Evolutionary conservation across 2,329 filamentous ascomycete species (phyloP).

Genomic region (Zymoseptoria ardabiliae): DNA sequence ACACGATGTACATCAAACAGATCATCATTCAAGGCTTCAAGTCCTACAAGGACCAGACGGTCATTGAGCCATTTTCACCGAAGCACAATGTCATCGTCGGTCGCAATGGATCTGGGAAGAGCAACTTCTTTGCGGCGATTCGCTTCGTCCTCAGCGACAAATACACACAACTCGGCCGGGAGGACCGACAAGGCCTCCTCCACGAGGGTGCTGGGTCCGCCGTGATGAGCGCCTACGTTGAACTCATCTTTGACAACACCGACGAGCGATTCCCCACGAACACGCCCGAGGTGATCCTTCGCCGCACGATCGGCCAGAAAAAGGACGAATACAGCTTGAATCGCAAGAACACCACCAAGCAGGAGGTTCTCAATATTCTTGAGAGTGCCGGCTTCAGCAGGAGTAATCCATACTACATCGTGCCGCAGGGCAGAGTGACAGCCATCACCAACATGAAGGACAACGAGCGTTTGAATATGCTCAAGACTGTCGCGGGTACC

Average conservation of each 20-base stretch:
- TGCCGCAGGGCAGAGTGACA: slow-evolving; percentile 93
- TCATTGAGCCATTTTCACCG: slow-evolving; percentile 95
- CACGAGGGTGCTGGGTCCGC: slow-evolving; percentile 97
- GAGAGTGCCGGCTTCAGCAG: slow-evolving; percentile 95
- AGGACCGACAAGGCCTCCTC: slow-evolving; percentile 91
- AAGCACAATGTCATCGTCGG: slow-evolving; percentile 98
- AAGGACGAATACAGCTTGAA: slow-evolving; percentile 99
- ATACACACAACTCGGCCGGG: slow-evolving; percentile 89
- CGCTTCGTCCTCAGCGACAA: slow-evolving; percentile 91
- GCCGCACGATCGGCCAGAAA: slow-evolving; percentile 91
- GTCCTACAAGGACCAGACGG: slow-evolving; percentile 92
- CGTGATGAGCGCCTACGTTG: slow-evolving; percentile 98
- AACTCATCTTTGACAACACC: slow-evolving; percentile 97
- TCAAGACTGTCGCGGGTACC: slow-evolving; percentile 98
- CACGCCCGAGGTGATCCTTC: slow-evolving; percentile 80
- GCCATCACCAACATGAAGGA: slow-evolving; percentile 99
- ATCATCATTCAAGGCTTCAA: slow-evolving; percentile 99
- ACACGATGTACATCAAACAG: slow-evolving; percentile 92
- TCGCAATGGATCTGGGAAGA: slow-evolving; percentile 98
- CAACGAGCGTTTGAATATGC: slow-evolving; percentile 73
- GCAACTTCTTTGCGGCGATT: slow-evolving; percentile 98
- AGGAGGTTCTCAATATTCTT: slow-evolving; percentile 88
- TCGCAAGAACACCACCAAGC: slow-evolving; percentile 90
- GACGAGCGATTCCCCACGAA: slow-evolving; percentile 93
- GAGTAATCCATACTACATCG: slow-evolving; percentile 98